Conservation (phyloP, 164 flowering plant species). For the Warburgia ugandensis region DNA sequence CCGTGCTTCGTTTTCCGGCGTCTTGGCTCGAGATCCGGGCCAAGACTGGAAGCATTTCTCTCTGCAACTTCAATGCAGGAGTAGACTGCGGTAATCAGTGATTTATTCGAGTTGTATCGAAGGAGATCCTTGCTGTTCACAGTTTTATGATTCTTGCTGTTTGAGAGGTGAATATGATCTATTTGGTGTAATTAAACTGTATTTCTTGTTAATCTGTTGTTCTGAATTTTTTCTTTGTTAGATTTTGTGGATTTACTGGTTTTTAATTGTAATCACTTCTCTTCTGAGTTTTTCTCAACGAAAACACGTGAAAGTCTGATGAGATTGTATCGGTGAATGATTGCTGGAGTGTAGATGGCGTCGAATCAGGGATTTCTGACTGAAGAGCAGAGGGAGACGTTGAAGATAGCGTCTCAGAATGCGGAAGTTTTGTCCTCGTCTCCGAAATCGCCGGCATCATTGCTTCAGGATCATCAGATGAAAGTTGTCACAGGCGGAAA, state of each 20-base stretch:
- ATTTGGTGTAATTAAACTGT: too few relatives aligned
- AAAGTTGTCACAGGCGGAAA: slow-evolving; percentile 55
- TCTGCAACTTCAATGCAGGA: not conserved
- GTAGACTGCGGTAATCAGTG: slow-evolving; percentile 5
- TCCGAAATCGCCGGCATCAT: slow-evolving; percentile 46
- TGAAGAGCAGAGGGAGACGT: slow-evolving; percentile 69
- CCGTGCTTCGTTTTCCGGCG: too few relatives aligned
- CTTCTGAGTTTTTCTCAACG: not conserved
- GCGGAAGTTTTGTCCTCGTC: slow-evolving; percentile 59
- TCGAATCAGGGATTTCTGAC: slow-evolving; percentile 83
- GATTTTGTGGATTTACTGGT: too few relatives aligned
- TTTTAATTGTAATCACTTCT: too few relatives aligned
- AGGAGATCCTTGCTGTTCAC: too few relatives aligned
- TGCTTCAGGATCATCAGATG: slow-evolving; percentile 50
- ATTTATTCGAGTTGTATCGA: too few relatives aligned
- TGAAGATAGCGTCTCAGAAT: slow-evolving; percentile 60
- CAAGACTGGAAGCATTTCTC: slow-evolving; percentile 35
- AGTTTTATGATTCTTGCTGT: too few relatives aligned
- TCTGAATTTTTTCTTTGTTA: too few relatives aligned
- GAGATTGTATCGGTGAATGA: slow-evolving; percentile 2
- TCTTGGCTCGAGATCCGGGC: slow-evolving; percentile 42
- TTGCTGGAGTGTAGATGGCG: slow-evolving; percentile 60
- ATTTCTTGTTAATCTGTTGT: too few relatives aligned
- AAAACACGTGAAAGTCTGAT: not conserved
- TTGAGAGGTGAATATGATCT: too few relatives aligned